phyloP scores from a whole-genome alignment of 495 filamentous ascomycete genomes.

The Penicillium herquei region DNA sequence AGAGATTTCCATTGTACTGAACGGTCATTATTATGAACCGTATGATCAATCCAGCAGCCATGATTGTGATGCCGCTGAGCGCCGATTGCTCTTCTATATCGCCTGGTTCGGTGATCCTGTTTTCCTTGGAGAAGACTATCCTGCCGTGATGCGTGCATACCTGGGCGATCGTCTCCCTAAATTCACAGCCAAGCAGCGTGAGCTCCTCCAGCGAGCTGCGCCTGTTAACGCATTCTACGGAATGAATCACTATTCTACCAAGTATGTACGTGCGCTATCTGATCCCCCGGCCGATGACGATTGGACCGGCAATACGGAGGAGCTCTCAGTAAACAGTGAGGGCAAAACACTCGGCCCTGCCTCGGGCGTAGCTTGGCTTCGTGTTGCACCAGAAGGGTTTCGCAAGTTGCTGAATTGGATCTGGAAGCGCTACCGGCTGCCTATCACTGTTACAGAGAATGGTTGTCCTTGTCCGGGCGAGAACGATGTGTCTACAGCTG shows the following conservation, averaged over 20 bases:
- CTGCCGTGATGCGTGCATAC: constrained; percentile 44
- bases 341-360: constrained; percentile 43
- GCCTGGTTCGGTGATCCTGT: constrained; percentile 50
- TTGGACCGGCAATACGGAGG: constrained; percentile 43
- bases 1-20: constrained; percentile 45
- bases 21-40: constrained; percentile 30
- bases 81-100: constrained; percentile 47
- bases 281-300: constrained; percentile 40
- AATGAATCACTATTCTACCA: constrained; percentile 51
- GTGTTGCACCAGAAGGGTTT: constrained; percentile 40
- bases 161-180: constrained; percentile 45
- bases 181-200: constrained; percentile 40
- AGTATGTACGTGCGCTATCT: constrained; percentile 39
- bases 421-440: constrained; percentile 38
- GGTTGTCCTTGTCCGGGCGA: constrained; percentile 47
- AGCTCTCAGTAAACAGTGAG: constrained; percentile 40
- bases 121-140: constrained; percentile 45
- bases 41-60: constrained; percentile 39
- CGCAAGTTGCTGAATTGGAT: constrained; percentile 46
- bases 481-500: constrained; percentile 29
- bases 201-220: constrained; percentile 37
- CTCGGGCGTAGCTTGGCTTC: constrained; percentile 45
- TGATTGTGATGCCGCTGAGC: constrained; percentile 43
- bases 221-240: constrained; percentile 45
- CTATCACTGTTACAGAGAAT: constrained; percentile 48